These are phyloP conservation scores for Taiwanofungus camphoratus DNA, from an alignment of 1,284 basidiomycete genomes.

Conservation along the genomic window DNA sequence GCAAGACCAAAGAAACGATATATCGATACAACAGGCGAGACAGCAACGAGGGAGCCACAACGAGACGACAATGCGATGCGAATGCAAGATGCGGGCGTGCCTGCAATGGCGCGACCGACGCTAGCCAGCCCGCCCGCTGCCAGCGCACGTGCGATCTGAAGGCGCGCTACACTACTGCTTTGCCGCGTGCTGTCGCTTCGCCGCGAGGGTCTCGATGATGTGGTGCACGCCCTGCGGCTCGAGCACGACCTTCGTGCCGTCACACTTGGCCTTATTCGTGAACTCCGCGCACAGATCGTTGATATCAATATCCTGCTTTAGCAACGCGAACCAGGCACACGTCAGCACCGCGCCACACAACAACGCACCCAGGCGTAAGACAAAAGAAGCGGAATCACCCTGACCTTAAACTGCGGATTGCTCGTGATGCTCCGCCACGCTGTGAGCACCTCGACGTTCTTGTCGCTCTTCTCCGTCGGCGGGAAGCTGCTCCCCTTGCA, in stretches of 20 bases:
- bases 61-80: slow-evolving; percentile 1
- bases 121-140: too few relatives aligned
- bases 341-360: slow-evolving; percentile 3
- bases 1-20: neutral
- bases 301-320: slow-evolving; percentile 61
- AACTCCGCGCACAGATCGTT: slow-evolving; percentile 73
- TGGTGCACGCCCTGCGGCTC: slow-evolving; percentile 62
- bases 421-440: slow-evolving; percentile 72
- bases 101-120: too few relatives aligned
- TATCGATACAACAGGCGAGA: neutral
- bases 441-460: slow-evolving; percentile 68
- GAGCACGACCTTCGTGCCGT: slow-evolving; percentile 73
- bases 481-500: slow-evolving; percentile 63
- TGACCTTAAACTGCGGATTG: slow-evolving; percentile 60
- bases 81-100: neutral
- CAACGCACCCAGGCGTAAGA: neutral
- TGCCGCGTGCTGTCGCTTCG: slow-evolving; percentile 20
- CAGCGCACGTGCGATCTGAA: too few relatives aligned
- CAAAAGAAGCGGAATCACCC: slow-evolving; percentile 2
- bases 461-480: slow-evolving; percentile 58
- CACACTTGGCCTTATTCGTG: slow-evolving; percentile 71
- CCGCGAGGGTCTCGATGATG: slow-evolving; percentile 52
- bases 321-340: slow-evolving; percentile 5
- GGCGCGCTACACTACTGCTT: slow-evolving; percentile 22
- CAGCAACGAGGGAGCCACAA: neutral